Conservation (phyloP, 2,329 filamentous ascomycete species). For the Fusarium sp. region DNA sequence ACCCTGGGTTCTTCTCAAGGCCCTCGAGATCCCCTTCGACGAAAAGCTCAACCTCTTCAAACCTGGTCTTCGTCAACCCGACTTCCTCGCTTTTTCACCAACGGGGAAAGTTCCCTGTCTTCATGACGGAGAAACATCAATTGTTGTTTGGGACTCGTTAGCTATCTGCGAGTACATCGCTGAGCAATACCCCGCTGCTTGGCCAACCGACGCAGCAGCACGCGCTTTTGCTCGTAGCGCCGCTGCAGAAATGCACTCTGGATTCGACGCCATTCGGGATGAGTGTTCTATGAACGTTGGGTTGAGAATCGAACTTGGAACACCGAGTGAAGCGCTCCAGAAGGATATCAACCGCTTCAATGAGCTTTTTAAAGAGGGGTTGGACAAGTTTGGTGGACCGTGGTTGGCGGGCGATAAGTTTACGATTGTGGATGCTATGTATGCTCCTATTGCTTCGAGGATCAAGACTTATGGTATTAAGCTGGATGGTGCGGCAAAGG, state of each 20-base stretch:
- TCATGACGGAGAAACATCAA: constrained; percentile 42
- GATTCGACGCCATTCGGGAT: constrained; percentile 53
- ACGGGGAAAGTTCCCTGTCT: constrained; percentile 55
- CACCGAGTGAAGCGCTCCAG: constrained; percentile 44
- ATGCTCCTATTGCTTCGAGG: constrained; percentile 53
- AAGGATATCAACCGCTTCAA: constrained; percentile 50
- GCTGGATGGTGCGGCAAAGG: constrained; percentile 43
- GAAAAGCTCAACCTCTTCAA: constrained; percentile 51
- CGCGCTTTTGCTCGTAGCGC: constrained; percentile 56
- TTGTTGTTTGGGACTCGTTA: constrained; percentile 58
- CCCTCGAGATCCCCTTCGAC: constrained; percentile 55
- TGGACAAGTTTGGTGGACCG: constrained; percentile 53
- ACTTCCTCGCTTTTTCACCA: constrained; percentile 52
- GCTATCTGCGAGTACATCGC: constrained; percentile 60
- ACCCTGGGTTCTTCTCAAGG: constrained; percentile 56
- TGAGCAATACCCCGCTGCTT: constrained; percentile 54
- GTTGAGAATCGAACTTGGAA: constrained; percentile 48
- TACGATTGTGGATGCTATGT: constrained; percentile 54
- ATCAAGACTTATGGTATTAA: constrained; percentile 51
- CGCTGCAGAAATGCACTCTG: constrained; percentile 59
- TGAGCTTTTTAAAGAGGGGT: constrained; percentile 51
- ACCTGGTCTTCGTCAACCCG: constrained; percentile 45
- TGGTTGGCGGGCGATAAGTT: constrained; percentile 53
- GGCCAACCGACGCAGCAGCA: constrained; percentile 52
- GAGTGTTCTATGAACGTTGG: constrained; percentile 56